A percentile compares a stretch with the other conserved stretches of the same genome.
phyloP scores from a whole-genome alignment of 78 protist species.

The Dictyostelium purpureum region DNA sequence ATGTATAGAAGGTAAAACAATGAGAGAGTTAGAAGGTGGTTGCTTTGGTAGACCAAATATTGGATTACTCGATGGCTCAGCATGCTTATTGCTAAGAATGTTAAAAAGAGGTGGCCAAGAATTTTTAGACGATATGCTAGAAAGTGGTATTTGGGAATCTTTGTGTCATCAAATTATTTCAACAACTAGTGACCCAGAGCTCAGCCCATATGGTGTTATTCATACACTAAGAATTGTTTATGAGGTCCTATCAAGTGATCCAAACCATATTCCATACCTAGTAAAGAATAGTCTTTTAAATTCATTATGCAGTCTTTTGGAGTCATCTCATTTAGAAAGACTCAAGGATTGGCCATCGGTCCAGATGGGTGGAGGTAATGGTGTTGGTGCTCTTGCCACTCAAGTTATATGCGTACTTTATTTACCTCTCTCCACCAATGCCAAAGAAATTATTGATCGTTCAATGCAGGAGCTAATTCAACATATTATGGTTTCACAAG shows the following conservation, averaged over 20 bases:
- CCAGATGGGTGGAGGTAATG: constrained; percentile 53
- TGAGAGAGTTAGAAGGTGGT: constrained; percentile 65
- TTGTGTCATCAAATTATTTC: constrained; percentile 60
- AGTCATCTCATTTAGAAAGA: constrained; percentile 32
- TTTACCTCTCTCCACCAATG: constrained; percentile 21
- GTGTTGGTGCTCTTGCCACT: constrained; percentile 5
- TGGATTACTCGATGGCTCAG: constrained; percentile 57
- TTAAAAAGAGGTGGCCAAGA: constrained; percentile 31
- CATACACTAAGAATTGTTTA: constrained; percentile 11
- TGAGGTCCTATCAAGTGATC: constrained; percentile 26
- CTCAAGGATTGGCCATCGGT: constrained; percentile 48
- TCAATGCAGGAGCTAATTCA: constrained; percentile 14
- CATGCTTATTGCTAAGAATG: constrained; percentile 29
- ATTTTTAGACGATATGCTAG: constrained; percentile 28
- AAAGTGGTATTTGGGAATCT: constrained; percentile 72
- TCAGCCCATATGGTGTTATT: constrained; percentile 56
- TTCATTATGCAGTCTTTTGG: constrained; percentile 15
- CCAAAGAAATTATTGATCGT: neutral
- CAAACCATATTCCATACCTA: constrained; percentile 16
- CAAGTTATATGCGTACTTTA: constrained; percentile 28
- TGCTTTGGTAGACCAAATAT: constrained; percentile 57
- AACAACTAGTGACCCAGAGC: constrained; percentile 20
- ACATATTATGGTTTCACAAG: constrained; percentile 43
- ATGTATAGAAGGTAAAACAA: neutral
- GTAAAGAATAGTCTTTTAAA: constrained; percentile 33